A percentile compares a stretch with the other conserved stretches of the same genome.
Evolutionary conservation across 345 rosid species (phyloP).

Genomic region (Litchi chinensis): DNA sequence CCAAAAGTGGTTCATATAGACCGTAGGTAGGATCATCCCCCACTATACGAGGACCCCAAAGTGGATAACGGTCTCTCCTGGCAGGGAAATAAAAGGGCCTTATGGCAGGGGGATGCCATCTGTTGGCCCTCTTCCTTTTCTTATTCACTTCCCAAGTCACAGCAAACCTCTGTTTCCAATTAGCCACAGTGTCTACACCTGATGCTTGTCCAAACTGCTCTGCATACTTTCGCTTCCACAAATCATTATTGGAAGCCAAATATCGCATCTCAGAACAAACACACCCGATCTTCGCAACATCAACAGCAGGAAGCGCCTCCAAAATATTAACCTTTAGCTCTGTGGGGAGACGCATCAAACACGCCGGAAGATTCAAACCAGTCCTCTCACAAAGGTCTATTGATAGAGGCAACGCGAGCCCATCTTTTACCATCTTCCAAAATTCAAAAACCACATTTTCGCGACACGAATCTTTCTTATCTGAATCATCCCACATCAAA

Average conservation of each 20-base stretch:
- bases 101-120: not conserved
- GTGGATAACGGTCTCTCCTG: slow-evolving; percentile 35
- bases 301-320: slow-evolving; percentile 56
- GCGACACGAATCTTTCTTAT: not conserved
- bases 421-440: slow-evolving; percentile 79
- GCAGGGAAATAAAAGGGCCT: slow-evolving; percentile 2
- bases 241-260: slow-evolving; percentile 50
- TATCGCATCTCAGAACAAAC: slow-evolving; percentile 48
- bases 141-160: slow-evolving; percentile 35
- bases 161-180: slow-evolving; percentile 56
- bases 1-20: slow-evolving; percentile 5
- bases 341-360: slow-evolving; percentile 59
- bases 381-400: slow-evolving; percentile 57
- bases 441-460: slow-evolving; percentile 55
- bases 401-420: slow-evolving; percentile 59
- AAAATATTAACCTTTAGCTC: slow-evolving; percentile 70
- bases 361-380: slow-evolving; percentile 55
- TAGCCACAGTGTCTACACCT: not conserved
- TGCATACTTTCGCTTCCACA: slow-evolving; percentile 60
- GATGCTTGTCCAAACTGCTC: slow-evolving; percentile 42
- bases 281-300: slow-evolving; percentile 52
- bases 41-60: slow-evolving; percentile 20
- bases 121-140: slow-evolving; percentile 22
- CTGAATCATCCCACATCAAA: slow-evolving; percentile 33
- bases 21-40: slow-evolving; percentile 41